Evolutionary conservation across 1,284 basidiomycete species (phyloP).

Genomic region (Melampsora abietis-canadensis): DNA sequence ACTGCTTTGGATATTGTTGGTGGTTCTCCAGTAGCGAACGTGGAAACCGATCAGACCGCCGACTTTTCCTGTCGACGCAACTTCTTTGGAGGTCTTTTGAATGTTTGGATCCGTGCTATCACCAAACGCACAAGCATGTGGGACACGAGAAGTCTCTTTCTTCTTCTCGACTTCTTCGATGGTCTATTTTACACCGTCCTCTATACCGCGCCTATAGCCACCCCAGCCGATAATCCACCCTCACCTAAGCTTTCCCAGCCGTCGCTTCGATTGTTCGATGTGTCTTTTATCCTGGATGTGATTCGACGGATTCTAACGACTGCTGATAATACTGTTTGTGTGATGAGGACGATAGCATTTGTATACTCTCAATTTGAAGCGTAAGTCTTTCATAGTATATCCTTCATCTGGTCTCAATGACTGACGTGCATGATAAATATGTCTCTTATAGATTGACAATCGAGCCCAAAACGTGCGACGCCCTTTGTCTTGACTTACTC

Average conservation of each 20-base stretch:
- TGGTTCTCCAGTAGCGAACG: constrained; percentile 45
- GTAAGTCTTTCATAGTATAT: constrained; percentile 43
- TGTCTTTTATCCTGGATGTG: constrained; percentile 56
- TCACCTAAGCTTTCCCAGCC: constrained; percentile 41
- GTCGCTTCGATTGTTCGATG: constrained; percentile 53
- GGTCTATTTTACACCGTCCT: constrained; percentile 50
- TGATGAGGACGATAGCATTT: constrained; percentile 58
- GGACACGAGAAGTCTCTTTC: constrained; percentile 57
- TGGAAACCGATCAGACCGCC: constrained; percentile 1
- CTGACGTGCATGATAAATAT: not conserved
- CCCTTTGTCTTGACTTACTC: constrained; percentile 56
- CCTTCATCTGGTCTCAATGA: not conserved
- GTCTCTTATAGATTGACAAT: constrained; percentile 53
- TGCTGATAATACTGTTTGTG: constrained; percentile 58
- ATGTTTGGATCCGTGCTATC: constrained; percentile 56
- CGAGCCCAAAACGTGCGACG: constrained; percentile 54
- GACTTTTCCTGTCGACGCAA: constrained; percentile 47
- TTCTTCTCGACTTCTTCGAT: constrained; percentile 51
- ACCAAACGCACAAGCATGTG: constrained; percentile 58
- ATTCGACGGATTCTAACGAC: constrained; percentile 56
- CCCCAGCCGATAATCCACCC: constrained; percentile 52
- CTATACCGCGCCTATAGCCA: constrained; percentile 44
- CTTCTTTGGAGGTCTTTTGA: constrained; percentile 57
- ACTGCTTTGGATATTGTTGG: constrained; percentile 56
- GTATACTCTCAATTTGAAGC: constrained; percentile 58